These are phyloP conservation scores for Spatholobus suberectus DNA, from an alignment of 306 rosid genomes.

Conservation along the genomic window DNA sequence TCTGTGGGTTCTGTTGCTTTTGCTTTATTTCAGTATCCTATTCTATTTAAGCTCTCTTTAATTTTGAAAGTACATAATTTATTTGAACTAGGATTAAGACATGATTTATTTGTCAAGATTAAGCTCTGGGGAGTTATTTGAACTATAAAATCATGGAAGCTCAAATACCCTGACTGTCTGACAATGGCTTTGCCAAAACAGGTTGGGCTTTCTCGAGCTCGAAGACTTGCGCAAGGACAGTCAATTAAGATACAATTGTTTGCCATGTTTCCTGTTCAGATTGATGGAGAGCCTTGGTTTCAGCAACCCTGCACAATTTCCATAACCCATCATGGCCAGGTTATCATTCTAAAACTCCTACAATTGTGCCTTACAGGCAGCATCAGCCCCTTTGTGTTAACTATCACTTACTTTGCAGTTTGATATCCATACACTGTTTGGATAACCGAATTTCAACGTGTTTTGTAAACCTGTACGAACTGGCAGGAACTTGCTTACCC, in stretches of 20 bases:
- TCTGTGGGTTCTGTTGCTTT: slow-evolving; percentile 12
- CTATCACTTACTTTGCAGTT: background rate
- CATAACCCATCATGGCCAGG: slow-evolving; percentile 97
- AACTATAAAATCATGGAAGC: slow-evolving; percentile 37
- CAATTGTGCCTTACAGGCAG: background rate
- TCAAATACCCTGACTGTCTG: slow-evolving; percentile 33
- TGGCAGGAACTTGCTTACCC: slow-evolving; percentile 6
- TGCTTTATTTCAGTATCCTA: background rate
- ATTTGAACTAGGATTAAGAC: slow-evolving; percentile 5
- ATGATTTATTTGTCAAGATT: slow-evolving; percentile 26
- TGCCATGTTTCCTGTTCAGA: slow-evolving; percentile 88
- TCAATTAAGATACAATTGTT: slow-evolving; percentile 81
- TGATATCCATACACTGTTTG: slow-evolving; percentile 15
- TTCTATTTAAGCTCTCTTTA: slow-evolving; percentile 16
- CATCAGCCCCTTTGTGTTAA: slow-evolving; percentile 7
- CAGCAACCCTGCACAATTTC: slow-evolving; percentile 78
- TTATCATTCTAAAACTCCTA: slow-evolving; percentile 47
- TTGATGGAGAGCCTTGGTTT: slow-evolving; percentile 99
- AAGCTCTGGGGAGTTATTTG: slow-evolving; percentile 24
- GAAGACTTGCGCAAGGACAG: slow-evolving; percentile 97
- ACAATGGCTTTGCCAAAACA: slow-evolving; percentile 45
- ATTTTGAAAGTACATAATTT: slow-evolving; percentile 29
- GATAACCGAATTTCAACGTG: slow-evolving; percentile 25
- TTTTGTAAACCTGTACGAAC: slow-evolving; percentile 14
- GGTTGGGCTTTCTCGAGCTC: slow-evolving; percentile 99